A percentile compares a stretch with the other conserved stretches of the same genome.
These are phyloP conservation scores for Aspergillus pseudoviridinutans DNA, from an alignment of 2,329 filamentous ascomycete species.

Conservation along the genomic window DNA sequence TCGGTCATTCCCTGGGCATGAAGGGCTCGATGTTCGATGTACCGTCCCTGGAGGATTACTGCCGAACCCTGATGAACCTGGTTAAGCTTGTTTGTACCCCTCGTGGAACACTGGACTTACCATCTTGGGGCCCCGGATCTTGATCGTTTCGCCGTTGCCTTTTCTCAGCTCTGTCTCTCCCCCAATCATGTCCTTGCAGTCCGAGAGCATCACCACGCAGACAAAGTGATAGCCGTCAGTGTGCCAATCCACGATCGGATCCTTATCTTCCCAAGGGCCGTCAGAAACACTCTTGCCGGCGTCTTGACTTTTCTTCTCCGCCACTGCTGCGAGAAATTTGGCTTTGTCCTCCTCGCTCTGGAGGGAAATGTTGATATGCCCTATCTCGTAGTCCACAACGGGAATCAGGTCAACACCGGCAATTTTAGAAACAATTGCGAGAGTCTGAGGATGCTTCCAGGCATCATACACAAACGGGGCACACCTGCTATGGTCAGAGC, in stretches of 20 bases:
- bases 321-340: constrained; percentile 39
- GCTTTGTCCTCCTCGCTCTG: constrained; percentile 48
- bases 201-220: constrained; percentile 65
- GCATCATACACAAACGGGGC: constrained; percentile 63
- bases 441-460: constrained; percentile 53
- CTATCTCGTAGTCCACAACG: constrained; percentile 54
- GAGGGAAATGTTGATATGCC: constrained; percentile 53
- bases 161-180: constrained; percentile 61
- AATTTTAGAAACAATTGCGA: constrained; percentile 48
- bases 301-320: constrained; percentile 34
- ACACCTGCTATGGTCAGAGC: constrained; percentile 39
- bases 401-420: constrained; percentile 55
- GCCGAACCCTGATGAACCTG: constrained; percentile 51
- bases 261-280: constrained; percentile 45
- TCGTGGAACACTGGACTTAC: constrained; percentile 35
- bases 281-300: constrained; percentile 42
- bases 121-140: constrained; percentile 58
- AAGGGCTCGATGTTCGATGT: constrained; percentile 63
- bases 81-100: constrained; percentile 1
- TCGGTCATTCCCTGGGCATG: constrained; percentile 56
- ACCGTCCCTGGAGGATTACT: constrained; percentile 63
- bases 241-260: constrained; percentile 61
- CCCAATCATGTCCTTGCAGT: constrained; percentile 60
- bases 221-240: constrained; percentile 64
- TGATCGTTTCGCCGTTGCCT: constrained; percentile 51